Base-by-base conservation (phyloP, 257 asterid species). In the Lavandula angustifolia region DNA sequence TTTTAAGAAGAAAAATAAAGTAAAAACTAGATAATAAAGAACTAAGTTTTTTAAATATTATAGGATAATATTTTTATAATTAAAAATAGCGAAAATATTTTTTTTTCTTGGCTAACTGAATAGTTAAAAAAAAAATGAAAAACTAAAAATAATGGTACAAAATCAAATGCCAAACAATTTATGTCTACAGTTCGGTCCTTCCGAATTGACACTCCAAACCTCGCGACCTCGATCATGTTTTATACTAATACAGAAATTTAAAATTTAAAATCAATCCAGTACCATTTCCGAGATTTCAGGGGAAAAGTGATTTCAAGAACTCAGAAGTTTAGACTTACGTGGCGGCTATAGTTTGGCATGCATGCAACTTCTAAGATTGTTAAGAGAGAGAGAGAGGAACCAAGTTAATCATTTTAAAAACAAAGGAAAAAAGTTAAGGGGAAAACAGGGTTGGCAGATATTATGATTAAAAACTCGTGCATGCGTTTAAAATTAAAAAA, bases 341-440 rank as follows among this genome's bases (percentile, higher is more conserved):
- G 27, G 60, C 60, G 27, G 60, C 60, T 9, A 22, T 31, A 54
- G 42, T n/a, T 54, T 32, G 43, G 60, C 60, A 54, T 54, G 60
- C 60, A 31, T 31, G 37, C 35, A 51, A 22, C 13, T 47, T 49
- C 55, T 50, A 50, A 8, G 6, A 49, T 6, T 32, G 0, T 41
- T 4, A 11, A 31, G 14, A 11, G 14, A 12, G 16, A 1, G 37
- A 41, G 16, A 51, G 3, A 27, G 1, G 41, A 5, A 33, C 47
- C 57, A 67, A 0, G 12, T 6, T 22, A 4, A 4, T 52, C 16
- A 17, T 33, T 7, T 17, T 3, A 4, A 16, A 31, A 42, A 27
- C 34, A 12, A 22, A 7, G 3, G 17, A 10, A 18, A 13, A 5
- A 9, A 40, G 46, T 5, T 3, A 3, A 9, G 4, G 4, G 16